Evolutionary conservation across 495 filamentous ascomycete genomes (phyloP), one percentile per base, ranked within the genome.

Genomic region (Hyaloscypha finlandica): DNA sequence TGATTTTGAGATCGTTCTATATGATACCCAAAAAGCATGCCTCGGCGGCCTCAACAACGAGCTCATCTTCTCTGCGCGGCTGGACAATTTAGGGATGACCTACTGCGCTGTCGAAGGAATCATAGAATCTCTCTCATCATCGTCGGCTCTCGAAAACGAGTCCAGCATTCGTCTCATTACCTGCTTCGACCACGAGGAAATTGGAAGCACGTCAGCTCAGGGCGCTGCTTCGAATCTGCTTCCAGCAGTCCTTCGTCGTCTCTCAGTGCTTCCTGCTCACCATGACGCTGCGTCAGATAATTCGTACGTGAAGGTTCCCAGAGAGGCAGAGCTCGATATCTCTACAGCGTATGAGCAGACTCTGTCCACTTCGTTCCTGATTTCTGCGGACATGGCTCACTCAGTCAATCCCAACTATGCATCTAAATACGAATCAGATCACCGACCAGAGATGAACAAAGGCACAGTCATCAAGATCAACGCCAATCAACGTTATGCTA

Each of bases 331-430:
- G 8, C 69, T 78, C 14, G 86, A 90, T 64, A 75, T 82, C 16
- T 74, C 85, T 8, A 97, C 94, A 12, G 93, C 94, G 37, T 97
- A 94, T 73, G 95, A 98, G 78, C 93, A 98, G 80, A 94, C 92
- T 16, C 85, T 97, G 56, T 84, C 91, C 30, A 91, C 89, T n/a
- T 97, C 92, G 2, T 97, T 99, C 82, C 85, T 99, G 51, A 83
- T 98, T 68, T 97, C 94, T 8, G 96, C 96, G 48, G 95, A 99
- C 76, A 97, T 98, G 94, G 93, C 96, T 4, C 95, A 99, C 79
- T 88, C 88, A 2, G 88, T 98, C 19, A 90, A 99, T 76, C 95
- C 95, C 42, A 99, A 99, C 80, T 98, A 97, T 78, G 80, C 88
- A 0, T 84, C 77, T 67, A 98, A 98, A 79, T 97, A 98, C 77